Base-by-base conservation (phyloP, 2,329 filamentous ascomycete species). In the Colletotrichum salicis region DNA sequence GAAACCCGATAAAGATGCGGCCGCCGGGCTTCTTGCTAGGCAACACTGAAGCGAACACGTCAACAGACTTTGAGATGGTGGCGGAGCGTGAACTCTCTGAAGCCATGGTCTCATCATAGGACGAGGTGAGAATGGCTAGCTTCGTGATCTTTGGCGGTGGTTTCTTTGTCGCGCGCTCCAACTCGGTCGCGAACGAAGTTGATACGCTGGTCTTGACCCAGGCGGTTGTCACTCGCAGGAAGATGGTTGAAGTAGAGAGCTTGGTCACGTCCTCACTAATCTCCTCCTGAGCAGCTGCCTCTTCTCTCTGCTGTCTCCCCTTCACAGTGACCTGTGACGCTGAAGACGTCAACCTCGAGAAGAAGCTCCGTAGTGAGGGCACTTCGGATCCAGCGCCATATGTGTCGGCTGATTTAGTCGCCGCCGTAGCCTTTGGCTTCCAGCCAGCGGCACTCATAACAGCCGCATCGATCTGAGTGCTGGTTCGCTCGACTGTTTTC, bases 101-200 rank as follows among this genome's bases (percentile, higher is more conserved):
- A 3, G 91, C 90, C 64, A 91, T 84, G 1, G 90, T 88, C 77
- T 96, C 94, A 76, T 97, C 94, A 78, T 96, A 97, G 0, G 96
- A 97, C 22, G 96, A 95, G 0, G 95, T 98, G 60, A 99, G 83
- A 41, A 98, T 93, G 7, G 96, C 93, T 31, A 99, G 89, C 63
- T 91, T 94, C 0, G 96, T 97, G 12, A 88, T 89, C 79, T 94
- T 97, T 0, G 96, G 96, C 0, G 97, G 96, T 3, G 95, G 94
- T 78, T 99, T 99, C 83, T 98, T 98, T 1, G 97, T 99, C 19
- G 97, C 96, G 73, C 97, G 90, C 83, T 98, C 95, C 12, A 99
- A 88, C 79, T 99, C 97, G 1, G 91, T 88, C 3, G 94, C 91
- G 76, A 98, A 94, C 51, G 87, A 89, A 35, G 88, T 84, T 24